Evolutionary conservation across 163 green algal species (phyloP), one percentile per base, ranked within the genome.

Genomic region (Chlamydomonas reinhardtii): DNA sequence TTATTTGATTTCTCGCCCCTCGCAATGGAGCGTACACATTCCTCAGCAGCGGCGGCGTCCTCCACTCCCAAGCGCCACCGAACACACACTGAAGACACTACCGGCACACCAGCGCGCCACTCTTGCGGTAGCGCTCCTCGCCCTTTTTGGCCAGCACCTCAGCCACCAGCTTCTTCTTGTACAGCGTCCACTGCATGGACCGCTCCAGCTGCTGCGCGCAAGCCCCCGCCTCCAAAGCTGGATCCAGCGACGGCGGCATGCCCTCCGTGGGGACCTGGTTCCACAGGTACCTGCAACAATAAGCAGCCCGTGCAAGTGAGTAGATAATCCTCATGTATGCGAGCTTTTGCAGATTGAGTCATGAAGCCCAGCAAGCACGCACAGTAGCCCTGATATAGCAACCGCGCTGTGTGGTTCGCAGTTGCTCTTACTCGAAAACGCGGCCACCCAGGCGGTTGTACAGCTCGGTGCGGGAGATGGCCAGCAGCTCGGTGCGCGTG

Each of bases 401-500:
- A n/a, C n/a, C n/a, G n/a, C n/a, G n/a, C n/a, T n/a, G n/a, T 48
- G 5, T 48, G 5, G 39, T 8, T 48, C 39, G 39, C 8, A 48
- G 39, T 8, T 8, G 8, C 11, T 20, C 48, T 56, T 14, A 56
- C 12, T 79, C 80, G 70, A 74, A 79, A 27, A 86, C 80, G 27
- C 56, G 37, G 5, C 56, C 56, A 8, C 56, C 70, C 69, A 86
- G 35, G 16, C 70, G 34, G 48, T 86, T 61, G 34, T 71, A 37
- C 56, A 86, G 35, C 80, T 86, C 80, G 35, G 54, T 37, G 6
- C 80, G 54, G 15, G 70, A 80, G 6, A 86, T 65, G 27, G 56
- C 34, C 70, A 86, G 80, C 54, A 86, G 32, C 70, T 86, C 80
- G 4, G 54, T 79, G n/a, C 80, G 80, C 70, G 56, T 79, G 70